Conservation (phyloP, 306 rosid species). For the Mimosa pudica region DNA sequence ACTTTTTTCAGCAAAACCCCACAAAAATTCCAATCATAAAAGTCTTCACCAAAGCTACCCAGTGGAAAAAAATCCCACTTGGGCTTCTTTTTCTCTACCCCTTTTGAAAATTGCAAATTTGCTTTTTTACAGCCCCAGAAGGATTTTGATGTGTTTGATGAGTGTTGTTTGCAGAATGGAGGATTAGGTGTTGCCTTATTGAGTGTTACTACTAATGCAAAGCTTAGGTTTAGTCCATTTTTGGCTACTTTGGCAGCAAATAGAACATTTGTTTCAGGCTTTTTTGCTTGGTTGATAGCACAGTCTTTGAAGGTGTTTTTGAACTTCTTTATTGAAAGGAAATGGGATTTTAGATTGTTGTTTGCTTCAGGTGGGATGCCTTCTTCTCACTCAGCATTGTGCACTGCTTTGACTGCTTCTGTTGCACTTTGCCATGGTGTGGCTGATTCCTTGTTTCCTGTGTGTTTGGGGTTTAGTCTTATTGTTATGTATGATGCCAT, state of each 20-base stretch:
- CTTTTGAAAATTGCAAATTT: constrained; percentile 41
- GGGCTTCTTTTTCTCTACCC: constrained; percentile 41
- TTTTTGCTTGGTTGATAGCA: constrained; percentile 62
- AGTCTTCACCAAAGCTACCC: background rate
- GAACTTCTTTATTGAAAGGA: constrained; percentile 59
- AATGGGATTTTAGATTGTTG: constrained; percentile 49
- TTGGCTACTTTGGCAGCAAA: constrained; percentile 75
- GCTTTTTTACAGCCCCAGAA: constrained; percentile 39
- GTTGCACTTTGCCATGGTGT: constrained; percentile 53
- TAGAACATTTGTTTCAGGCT: constrained; percentile 81
- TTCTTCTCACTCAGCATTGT: constrained; percentile 68
- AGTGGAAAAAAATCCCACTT: constrained; percentile 35
- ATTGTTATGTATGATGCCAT: constrained; percentile 74
- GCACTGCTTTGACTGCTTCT: constrained; percentile 67
- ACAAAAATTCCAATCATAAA: constrained; percentile 20
- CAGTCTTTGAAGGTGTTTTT: constrained; percentile 58
- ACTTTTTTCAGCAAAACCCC: constrained; percentile 27
- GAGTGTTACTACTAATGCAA: constrained; percentile 65
- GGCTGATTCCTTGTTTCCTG: constrained; percentile 58
- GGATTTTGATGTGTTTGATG: constrained; percentile 15
- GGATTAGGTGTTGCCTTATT: constrained; percentile 69
- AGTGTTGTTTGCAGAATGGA: constrained; percentile 53
- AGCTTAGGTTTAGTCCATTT: constrained; percentile 71
- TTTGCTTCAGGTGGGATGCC: constrained; percentile 70
- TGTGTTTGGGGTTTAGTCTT: constrained; percentile 65